Evolutionary conservation across 139 green algal species (phyloP).

Genomic region (Asterochloris erici): DNA sequence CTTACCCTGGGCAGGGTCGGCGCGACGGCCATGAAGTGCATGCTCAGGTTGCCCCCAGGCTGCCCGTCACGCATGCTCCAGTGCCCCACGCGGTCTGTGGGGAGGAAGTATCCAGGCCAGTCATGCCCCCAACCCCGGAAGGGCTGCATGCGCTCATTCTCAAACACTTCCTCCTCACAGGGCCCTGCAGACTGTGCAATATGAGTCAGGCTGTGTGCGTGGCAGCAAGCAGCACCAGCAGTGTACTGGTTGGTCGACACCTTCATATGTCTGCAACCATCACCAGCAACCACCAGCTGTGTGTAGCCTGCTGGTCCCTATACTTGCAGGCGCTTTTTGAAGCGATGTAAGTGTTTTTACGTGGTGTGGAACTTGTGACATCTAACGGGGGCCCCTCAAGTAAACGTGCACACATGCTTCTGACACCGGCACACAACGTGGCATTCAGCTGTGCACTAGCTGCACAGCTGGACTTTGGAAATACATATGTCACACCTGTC

Average conservation of each 20-base stretch:
- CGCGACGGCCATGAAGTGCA: constrained; percentile 55
- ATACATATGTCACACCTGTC: too few relatives aligned
- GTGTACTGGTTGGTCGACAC: background rate
- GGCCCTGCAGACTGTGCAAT: constrained; percentile 13
- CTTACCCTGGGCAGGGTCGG: constrained; percentile 42
- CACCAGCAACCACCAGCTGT: background rate
- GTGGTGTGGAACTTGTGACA: background rate
- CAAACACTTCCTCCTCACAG: constrained; percentile 76
- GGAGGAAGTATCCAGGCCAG: constrained; percentile 87
- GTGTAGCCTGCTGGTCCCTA: background rate
- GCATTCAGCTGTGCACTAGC: too few relatives aligned
- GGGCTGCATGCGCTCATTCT: constrained; percentile 83
- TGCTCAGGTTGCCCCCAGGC: constrained; percentile 41
- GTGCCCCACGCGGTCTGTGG: constrained; percentile 68
- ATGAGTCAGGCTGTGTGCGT: background rate
- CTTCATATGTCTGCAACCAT: background rate
- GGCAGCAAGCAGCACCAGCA: background rate
- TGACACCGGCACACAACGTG: too few relatives aligned
- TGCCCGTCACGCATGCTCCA: constrained; percentile 41
- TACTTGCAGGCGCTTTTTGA: background rate
- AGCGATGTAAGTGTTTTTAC: background rate
- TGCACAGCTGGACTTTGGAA: too few relatives aligned
- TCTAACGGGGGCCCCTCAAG: background rate
- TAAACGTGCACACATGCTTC: too few relatives aligned
- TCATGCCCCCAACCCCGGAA: constrained; percentile 80